Evolutionary conservation across 192 early-diverging fungal species (phyloP).

Genomic region (Lunasporangiospora selenospora): DNA sequence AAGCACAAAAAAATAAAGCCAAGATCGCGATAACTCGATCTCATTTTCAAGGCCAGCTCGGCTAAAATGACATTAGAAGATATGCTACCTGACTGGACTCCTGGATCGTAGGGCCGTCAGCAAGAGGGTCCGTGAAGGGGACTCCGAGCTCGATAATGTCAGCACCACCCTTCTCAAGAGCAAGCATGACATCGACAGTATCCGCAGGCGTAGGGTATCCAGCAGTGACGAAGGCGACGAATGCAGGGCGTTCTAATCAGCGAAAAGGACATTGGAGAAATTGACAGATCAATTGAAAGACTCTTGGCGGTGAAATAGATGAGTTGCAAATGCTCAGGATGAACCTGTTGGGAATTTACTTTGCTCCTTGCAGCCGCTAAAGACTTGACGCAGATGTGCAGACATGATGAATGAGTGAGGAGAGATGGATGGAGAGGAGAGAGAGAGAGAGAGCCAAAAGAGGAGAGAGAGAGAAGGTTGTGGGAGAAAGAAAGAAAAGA

Average conservation of each 20-base stretch:
- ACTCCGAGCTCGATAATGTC: slow-evolving; percentile 97
- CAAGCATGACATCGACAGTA: slow-evolving; percentile 88
- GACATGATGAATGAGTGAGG: slow-evolving; percentile 30
- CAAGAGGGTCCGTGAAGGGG: slow-evolving; percentile 97
- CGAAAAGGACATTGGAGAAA: neutral
- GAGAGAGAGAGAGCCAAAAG: neutral
- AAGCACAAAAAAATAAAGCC: too few species aligned
- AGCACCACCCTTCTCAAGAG: slow-evolving; percentile 88
- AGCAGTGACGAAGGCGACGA: slow-evolving; percentile 94
- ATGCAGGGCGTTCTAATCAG: slow-evolving; percentile 73
- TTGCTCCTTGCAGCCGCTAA: slow-evolving; percentile 48
- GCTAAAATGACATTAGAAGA: neutral
- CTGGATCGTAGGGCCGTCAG: slow-evolving; percentile 98
- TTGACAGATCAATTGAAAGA: too few species aligned
- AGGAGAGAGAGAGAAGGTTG: slow-evolving; percentile 3
- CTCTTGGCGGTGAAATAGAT: too few species aligned
- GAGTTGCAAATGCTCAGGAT: neutral
- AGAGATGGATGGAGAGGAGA: neutral
- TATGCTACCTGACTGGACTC: slow-evolving; percentile 75
- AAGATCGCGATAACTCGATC: neutral
- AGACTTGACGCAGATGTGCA: slow-evolving; percentile 48
- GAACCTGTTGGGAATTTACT: slow-evolving; percentile 22
- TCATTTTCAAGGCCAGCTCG: neutral
- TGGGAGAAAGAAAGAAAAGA: neutral
- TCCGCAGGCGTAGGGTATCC: slow-evolving; percentile 85